Base-by-base conservation (phyloP, 257 asterid species). In the Solanum sitiens region DNA sequence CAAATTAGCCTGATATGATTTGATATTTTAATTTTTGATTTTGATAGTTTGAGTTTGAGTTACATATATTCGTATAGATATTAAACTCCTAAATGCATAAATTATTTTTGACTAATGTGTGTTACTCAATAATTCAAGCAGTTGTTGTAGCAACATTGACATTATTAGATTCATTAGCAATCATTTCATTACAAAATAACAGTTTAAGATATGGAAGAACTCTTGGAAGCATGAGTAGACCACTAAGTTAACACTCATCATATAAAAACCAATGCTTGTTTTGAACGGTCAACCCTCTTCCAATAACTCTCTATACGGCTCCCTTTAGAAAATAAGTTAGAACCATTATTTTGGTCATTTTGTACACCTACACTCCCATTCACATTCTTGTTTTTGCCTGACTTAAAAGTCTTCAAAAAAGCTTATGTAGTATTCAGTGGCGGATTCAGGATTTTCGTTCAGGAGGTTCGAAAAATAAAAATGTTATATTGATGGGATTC, bases 241-340 rank as follows among this genome's bases (percentile, higher is more conserved):
- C 99, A 98, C 99, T 73, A 94, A 74, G 89, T 94, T 97, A n/a
- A 97, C 94, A 76, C 98, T 94, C 98, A 97, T 95, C 98, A 97
- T 74, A 87, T 97, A 98, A 30, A 97, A 97, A 3, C 96, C 98
- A 87, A 97, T 91, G 94, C 98, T 92, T 0, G 98, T 95, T 25
- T 95, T 95, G 93, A 92, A 76, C 93, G 91, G 45, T 88, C 88
- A 1, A 95, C 93, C 88, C 89, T 89, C 88, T 92, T 93, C 93
- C 92, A 92, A 89, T 88, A 89, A 93, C 98, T 94, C 93, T 94
- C 92, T 98, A 97, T 97, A 7, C 71, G 94, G 20, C 92, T 93
- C 87, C 95, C 98, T 90, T 91, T 88, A 39, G 93, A 90, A 53
- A 97, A 95, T 75, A 95, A 71, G 42, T 89, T 79, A 6, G 93